Percentiles rank a stretch among this genome's conserved stretches.
Conservation (phyloP, 768 basidiomycete genomes). For the Tulasnella calospora region DNA sequence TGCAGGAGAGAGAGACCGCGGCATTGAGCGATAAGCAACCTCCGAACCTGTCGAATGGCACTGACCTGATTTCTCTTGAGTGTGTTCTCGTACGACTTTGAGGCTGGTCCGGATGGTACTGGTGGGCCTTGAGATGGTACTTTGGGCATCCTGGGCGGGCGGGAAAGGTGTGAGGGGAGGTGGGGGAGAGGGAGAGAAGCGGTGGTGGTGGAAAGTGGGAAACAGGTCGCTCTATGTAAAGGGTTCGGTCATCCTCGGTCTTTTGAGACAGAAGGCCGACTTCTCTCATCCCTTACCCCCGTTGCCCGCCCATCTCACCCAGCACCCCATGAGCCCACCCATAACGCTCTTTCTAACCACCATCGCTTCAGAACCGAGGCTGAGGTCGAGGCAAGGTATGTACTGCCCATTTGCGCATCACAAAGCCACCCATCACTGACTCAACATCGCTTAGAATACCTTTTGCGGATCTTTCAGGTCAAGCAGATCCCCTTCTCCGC, state of each 20-base stretch:
- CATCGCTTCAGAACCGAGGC: constrained; percentile 71
- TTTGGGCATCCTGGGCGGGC: constrained; percentile 14
- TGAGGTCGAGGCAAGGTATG: constrained; percentile 75
- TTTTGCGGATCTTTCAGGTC: constrained; percentile 74
- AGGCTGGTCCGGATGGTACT: not conserved
- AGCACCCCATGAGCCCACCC: constrained; percentile 51
- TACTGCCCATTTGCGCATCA: not conserved
- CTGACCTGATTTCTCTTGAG: constrained; percentile 22
- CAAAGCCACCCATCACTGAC: not conserved
- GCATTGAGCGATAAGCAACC: not conserved
- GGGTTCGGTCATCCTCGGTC: constrained; percentile 7
- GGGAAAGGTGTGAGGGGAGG: not conserved
- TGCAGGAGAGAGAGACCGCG: not conserved
- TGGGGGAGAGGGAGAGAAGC: not conserved
- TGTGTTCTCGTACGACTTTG: constrained; percentile 12
- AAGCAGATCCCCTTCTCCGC: constrained; percentile 79
- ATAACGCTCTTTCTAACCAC: constrained; percentile 83
- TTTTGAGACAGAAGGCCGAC: not conserved
- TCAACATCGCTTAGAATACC: constrained; percentile 54
- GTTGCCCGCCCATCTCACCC: not conserved
- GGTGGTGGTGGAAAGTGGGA: constrained; percentile 6
- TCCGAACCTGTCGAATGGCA: not conserved
- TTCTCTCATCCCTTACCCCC: not conserved
- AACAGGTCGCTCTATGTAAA: not conserved
- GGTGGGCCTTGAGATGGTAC: not conserved